phyloP scores from a whole-genome alignment of 257 asterid genomes.

The Coffea canephora region DNA sequence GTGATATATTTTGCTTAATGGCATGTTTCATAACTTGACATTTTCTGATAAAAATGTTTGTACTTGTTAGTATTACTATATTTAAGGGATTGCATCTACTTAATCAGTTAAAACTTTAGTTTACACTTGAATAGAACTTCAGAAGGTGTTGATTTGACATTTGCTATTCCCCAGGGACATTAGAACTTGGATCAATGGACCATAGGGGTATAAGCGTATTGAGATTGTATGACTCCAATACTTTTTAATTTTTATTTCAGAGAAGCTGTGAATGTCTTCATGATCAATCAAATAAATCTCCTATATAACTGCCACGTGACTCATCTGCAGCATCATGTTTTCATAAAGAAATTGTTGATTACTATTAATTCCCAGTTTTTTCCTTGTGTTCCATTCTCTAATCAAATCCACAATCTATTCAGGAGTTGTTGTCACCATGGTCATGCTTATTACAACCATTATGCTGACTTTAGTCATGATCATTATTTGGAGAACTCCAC shows the following conservation, averaged over 20 bases:
- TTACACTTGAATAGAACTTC: neutral
- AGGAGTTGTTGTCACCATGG: constrained; percentile 42
- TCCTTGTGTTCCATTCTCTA: neutral
- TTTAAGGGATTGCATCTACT: neutral
- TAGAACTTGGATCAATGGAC: neutral
- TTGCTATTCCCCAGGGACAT: neutral
- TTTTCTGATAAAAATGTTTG: neutral
- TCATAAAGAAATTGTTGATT: neutral
- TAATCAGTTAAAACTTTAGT: neutral
- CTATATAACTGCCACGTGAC: neutral
- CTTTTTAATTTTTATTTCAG: neutral
- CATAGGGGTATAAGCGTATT: too few relatives aligned
- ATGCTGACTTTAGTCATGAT: constrained; percentile 38
- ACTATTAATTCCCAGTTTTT: neutral
- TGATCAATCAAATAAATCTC: neutral
- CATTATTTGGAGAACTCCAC: constrained; percentile 33
- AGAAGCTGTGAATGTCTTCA: neutral
- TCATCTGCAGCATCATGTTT: neutral
- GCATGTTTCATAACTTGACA: neutral
- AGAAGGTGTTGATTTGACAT: neutral
- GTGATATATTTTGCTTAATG: neutral
- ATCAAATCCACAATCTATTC: constrained; percentile 3
- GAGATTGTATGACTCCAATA: too few relatives aligned
- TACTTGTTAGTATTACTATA: neutral
- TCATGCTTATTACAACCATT: constrained; percentile 38